Evolutionary conservation across 441 rosid species (phyloP).

Genomic region (Jatropha multifida): DNA sequence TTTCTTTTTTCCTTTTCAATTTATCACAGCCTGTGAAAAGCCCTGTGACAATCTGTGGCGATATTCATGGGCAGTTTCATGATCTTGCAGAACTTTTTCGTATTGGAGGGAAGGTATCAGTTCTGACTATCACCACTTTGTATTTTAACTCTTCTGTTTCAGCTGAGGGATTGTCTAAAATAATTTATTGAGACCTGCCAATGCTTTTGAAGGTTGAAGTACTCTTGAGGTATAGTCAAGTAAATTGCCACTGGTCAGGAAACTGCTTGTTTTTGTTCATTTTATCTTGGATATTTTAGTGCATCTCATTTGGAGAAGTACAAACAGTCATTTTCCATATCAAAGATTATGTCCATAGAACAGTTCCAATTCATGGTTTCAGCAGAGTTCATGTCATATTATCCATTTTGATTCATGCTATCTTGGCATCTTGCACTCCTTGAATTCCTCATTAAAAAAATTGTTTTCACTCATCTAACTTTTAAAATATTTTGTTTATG

Average conservation of each 20-base stretch:
- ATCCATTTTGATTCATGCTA: constrained; percentile 4
- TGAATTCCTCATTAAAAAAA: neutral
- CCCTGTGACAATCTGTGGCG: constrained; percentile 92
- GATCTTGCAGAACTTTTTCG: constrained; percentile 97
- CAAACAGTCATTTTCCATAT: neutral
- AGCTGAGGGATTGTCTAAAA: constrained; percentile 27
- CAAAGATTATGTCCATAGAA: neutral
- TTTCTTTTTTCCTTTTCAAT: constrained; percentile 18
- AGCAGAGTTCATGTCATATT: neutral
- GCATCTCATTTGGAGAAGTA: constrained; percentile 6
- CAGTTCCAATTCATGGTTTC: neutral
- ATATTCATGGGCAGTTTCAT: constrained; percentile 95
- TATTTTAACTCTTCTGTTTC: constrained; percentile 27
- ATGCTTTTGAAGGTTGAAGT: constrained; percentile 35
- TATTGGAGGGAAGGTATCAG: constrained; percentile 86
- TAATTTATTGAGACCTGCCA: constrained; percentile 28
- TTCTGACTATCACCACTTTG: constrained; percentile 19
- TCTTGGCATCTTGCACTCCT: neutral
- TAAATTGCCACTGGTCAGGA: constrained; percentile 25
- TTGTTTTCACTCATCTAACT: constrained; percentile 1
- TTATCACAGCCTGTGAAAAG: constrained; percentile 82
- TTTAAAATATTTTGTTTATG: neutral
- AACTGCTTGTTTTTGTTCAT: constrained; percentile 19
- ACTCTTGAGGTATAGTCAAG: constrained; percentile 29
- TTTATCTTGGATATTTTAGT: constrained; percentile 2